These are phyloP conservation scores for Wickerhamomyces bovis DNA, from an alignment of 805 yeast genomes.

Conservation along the genomic window DNA sequence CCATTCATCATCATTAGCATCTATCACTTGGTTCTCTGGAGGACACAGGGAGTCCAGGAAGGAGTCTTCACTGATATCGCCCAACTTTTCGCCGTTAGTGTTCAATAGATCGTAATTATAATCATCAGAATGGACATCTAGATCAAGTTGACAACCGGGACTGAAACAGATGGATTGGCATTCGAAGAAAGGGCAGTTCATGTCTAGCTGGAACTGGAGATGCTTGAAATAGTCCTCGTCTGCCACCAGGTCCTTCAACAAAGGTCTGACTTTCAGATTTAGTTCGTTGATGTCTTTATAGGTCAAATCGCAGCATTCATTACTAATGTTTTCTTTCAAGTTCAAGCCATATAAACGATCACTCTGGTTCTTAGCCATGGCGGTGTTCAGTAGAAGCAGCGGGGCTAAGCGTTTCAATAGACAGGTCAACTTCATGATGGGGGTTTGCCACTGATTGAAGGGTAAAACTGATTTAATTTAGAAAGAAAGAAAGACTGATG, in stretches of 20 bases:
- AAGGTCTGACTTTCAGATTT: conserved; percentile 48
- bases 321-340: conserved; percentile 2
- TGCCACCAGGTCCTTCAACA: conserved; percentile 47
- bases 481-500: background rate
- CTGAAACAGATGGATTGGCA: conserved; percentile 38
- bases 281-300: conserved; percentile 45
- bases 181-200: conserved; percentile 83
- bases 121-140: conserved; percentile 24
- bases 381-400: background rate
- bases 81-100: conserved; percentile 40
- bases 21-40: conserved; percentile 8
- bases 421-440: background rate
- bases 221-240: conserved; percentile 79
- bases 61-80: conserved; percentile 29
- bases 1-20: conserved; percentile 50
- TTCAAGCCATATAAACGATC: background rate
- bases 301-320: conserved; percentile 32
- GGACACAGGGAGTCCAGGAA: conserved; percentile 35
- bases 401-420: background rate
- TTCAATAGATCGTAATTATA: conserved; percentile 20
- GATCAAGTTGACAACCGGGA: conserved; percentile 24
- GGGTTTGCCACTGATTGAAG: background rate
- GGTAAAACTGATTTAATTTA: too few species aligned
- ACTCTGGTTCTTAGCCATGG: background rate
- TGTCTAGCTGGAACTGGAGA: conserved; percentile 63